Conservation (phyloP, 1,139 yeast species). For the Suhomyces coccinellae region DNA sequence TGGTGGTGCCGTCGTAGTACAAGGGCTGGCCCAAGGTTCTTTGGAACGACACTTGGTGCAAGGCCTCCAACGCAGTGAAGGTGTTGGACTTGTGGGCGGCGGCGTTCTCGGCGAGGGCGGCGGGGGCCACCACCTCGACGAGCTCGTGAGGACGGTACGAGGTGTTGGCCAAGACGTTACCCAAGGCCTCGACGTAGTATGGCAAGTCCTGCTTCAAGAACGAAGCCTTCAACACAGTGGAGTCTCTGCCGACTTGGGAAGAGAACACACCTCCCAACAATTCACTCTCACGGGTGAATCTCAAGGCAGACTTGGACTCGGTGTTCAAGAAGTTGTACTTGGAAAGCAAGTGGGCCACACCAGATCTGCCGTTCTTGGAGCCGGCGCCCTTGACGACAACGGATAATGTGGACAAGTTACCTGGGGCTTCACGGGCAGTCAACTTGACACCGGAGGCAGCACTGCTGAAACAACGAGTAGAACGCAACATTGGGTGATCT, state of each 20-base stretch:
- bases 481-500: conserved; percentile 9
- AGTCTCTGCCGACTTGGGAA: conserved; percentile 77
- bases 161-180: conserved; percentile 71
- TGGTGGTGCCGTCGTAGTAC: conserved; percentile 64
- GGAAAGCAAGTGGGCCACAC: conserved; percentile 83
- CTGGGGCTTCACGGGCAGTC: conserved; percentile 49
- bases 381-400: conserved; percentile 83
- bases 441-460: conserved; percentile 41
- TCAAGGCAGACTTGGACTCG: conserved; percentile 78
- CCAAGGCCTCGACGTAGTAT: conserved; percentile 84
- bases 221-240: conserved; percentile 73
- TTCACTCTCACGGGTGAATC: conserved; percentile 94
- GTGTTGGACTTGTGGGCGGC: conserved; percentile 53
- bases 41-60: conserved; percentile 83
- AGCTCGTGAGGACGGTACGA: conserved; percentile 82
- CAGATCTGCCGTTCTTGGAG: conserved; percentile 77
- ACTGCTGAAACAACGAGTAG: conserved; percentile 49
- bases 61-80: conserved; percentile 70
- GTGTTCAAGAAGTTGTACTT: conserved; percentile 87
- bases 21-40: conserved; percentile 86
- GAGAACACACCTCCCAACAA: conserved; percentile 82
- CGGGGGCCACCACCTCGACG: conserved; percentile 78
- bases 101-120: conserved; percentile 59
- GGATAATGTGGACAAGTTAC: conserved; percentile 66
- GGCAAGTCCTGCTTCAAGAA: conserved; percentile 90